Evolutionary conservation across 2,329 filamentous ascomycete genomes (phyloP).

Genomic region (Alternaria viburni): DNA sequence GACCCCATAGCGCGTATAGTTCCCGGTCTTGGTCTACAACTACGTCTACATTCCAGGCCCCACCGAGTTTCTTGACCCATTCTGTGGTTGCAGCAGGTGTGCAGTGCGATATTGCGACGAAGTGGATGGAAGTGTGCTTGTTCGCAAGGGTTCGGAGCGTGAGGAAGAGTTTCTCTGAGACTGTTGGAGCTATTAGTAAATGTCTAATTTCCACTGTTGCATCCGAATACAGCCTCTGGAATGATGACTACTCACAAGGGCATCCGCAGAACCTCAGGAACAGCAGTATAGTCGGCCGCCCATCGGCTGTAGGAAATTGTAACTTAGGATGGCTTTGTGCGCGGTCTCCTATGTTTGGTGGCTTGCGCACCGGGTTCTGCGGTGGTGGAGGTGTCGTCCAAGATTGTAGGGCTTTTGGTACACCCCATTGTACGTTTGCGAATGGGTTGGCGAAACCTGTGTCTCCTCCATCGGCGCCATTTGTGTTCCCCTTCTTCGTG

Average conservation of each 20-base stretch:
- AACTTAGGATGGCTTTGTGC: conserved; percentile 39
- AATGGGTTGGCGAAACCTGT: conserved; percentile 42
- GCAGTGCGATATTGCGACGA: conserved; percentile 66
- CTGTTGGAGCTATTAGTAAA: conserved; percentile 20
- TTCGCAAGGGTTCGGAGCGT: conserved; percentile 62
- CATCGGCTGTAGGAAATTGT: conserved; percentile 38
- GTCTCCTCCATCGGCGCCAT: conserved; percentile 20
- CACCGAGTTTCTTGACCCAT: conserved; percentile 65
- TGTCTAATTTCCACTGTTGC: not conserved
- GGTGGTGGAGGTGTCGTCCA: conserved; percentile 43
- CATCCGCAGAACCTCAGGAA: conserved; percentile 46
- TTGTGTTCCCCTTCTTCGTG: conserved; percentile 32
- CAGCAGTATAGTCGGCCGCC: conserved; percentile 38
- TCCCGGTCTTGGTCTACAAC: conserved; percentile 64
- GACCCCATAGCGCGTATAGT: conserved; percentile 66
- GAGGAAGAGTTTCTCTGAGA: conserved; percentile 59
- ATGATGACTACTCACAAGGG: conserved; percentile 35
- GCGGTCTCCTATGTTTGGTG: conserved; percentile 34
- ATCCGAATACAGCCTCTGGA: not conserved
- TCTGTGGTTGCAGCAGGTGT: conserved; percentile 62
- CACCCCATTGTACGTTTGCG: conserved; percentile 45
- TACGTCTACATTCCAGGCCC: conserved; percentile 63
- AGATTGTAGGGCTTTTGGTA: conserved; percentile 40
- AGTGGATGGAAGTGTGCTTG: conserved; percentile 59
- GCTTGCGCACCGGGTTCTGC: conserved; percentile 32